Base-by-base conservation (phyloP, 1,284 basidiomycete species). In the Chondrostereum purpureum region DNA sequence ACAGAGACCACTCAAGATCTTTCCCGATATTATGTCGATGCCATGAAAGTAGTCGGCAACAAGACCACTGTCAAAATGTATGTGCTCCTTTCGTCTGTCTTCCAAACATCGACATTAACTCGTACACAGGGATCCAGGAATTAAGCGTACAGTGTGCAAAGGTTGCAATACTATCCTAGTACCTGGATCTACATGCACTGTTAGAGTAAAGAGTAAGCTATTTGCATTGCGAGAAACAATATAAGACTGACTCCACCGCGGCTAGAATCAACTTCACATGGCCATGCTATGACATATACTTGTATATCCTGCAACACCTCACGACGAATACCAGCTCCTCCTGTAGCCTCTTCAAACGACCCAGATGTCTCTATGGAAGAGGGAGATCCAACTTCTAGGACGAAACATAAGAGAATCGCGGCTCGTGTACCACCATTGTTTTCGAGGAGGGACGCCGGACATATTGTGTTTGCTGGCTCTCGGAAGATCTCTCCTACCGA, bases 21-120 rank as follows among this genome's bases (percentile, higher is more conserved):
- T 3, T 76, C 85, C 16, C 70, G 75, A 50, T 69, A 63, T 18
- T 88, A 88, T 50, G 65, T 83, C 13, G 65, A 71, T 43, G 67
- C 72, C n/a, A 84, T 90, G 82, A 77, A 75, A 54, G 62, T 64
- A 22, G 79, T 91, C 21, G 80, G 81, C 3, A 77, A 79, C 59
- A 88, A 83, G 59, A 79, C 84, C 0, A 84, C 78, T 34, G 77
- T 86, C 19, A 81, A 78, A 58, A 79, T 90, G 88, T 88, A 43
- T 23, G 77, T 65, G 5, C n/a, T 44, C 35, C 67, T 59, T 45
- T 33, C 13, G 23, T 5, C 44, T 8, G 20, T 50, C 23, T 39
- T 37, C 36, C 17, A 17, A 42, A 19, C 23, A 22, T 19, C 24
- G 33, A 38, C 42, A 47, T 39, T 44, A 5, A 49, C 40, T 10